Conservation (phyloP, 345 rosid genomes). For the Boechera divaricarpa region DNA sequence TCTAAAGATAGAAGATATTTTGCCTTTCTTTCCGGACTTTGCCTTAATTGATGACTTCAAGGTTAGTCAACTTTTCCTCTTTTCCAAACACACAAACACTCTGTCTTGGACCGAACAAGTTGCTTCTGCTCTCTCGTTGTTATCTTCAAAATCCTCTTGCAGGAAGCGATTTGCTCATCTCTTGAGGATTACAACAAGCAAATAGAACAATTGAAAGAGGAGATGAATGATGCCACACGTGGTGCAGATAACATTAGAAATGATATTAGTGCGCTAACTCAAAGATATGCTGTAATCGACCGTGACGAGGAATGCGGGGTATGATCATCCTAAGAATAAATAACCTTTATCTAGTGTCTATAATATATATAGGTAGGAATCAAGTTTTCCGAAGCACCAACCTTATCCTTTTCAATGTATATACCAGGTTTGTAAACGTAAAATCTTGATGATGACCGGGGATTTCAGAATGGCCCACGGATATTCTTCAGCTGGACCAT, state of each 20-base stretch:
- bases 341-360: background rate
- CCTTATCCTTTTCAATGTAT: conserved; percentile 36
- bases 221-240: conserved; percentile 99
- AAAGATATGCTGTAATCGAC: conserved; percentile 91
- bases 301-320: conserved; percentile 98
- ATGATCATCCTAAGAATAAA: conserved; percentile 45
- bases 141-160: conserved; percentile 37
- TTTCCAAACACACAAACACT: conserved; percentile 6
- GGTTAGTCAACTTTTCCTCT: conserved; percentile 50
- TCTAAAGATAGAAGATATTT: conserved; percentile 94
- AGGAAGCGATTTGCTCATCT: conserved; percentile 99
- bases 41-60: conserved; percentile 99
- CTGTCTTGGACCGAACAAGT: conserved; percentile 7
- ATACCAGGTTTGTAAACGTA: conserved; percentile 77
- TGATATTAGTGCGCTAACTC: conserved; percentile 95
- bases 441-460: conserved; percentile 68
- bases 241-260: conserved; percentile 99
- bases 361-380: background rate
- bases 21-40: conserved; percentile 99
- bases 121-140: conserved; percentile 25
- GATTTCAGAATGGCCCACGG: conserved; percentile 75
- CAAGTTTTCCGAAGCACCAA: conserved; percentile 10
- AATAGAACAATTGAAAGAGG: conserved; percentile 88
- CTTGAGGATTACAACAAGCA: conserved; percentile 97
- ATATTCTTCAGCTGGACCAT: conserved; percentile 79